Conservation (phyloP, 805 yeast species). For the Candida pini region DNA sequence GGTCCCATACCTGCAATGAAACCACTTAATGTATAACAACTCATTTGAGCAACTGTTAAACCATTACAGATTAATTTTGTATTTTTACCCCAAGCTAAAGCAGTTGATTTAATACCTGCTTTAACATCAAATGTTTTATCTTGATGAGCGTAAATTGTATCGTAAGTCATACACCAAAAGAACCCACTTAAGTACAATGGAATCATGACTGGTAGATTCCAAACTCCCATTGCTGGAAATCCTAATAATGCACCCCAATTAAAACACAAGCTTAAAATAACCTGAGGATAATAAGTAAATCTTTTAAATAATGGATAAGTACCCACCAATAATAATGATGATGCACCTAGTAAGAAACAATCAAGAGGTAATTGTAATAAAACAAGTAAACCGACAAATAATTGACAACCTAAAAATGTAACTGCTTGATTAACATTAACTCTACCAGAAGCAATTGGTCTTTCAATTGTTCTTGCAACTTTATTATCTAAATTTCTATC, state of each 20-base stretch:
- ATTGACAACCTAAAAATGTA: conserved; percentile 65
- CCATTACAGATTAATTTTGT: conserved; percentile 66
- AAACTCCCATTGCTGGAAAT: conserved; percentile 91
- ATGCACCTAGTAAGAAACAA: conserved; percentile 78
- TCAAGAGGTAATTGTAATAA: conserved; percentile 68
- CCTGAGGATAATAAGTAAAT: conserved; percentile 94
- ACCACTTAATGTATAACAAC: conserved; percentile 63
- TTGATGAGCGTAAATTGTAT: conserved; percentile 96
- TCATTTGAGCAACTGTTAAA: conserved; percentile 63
- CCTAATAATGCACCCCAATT: conserved; percentile 95
- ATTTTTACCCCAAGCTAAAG: conserved; percentile 85
- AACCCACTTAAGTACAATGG: conserved; percentile 74
- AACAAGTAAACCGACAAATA: conserved; percentile 67
- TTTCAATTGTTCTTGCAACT: conserved; percentile 80
- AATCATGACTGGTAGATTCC: conserved; percentile 69
- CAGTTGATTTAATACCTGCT: conserved; percentile 94
- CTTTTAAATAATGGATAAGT: conserved; percentile 92
- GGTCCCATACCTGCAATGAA: conserved; percentile 78
- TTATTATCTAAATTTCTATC: conserved; percentile 79
- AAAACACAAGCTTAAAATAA: conserved; percentile 71
- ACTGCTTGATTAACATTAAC: conserved; percentile 68
- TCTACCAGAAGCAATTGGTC: conserved; percentile 92
- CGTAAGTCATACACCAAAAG: conserved; percentile 94
- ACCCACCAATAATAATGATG: conserved; percentile 72
- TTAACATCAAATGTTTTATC: conserved; percentile 82